A percentile compares a stretch with the other conserved stretches of the same genome.
Evolutionary conservation across 2,329 filamentous ascomycete genomes (phyloP).

Genomic region (Penicillium aurantiogriseum): DNA sequence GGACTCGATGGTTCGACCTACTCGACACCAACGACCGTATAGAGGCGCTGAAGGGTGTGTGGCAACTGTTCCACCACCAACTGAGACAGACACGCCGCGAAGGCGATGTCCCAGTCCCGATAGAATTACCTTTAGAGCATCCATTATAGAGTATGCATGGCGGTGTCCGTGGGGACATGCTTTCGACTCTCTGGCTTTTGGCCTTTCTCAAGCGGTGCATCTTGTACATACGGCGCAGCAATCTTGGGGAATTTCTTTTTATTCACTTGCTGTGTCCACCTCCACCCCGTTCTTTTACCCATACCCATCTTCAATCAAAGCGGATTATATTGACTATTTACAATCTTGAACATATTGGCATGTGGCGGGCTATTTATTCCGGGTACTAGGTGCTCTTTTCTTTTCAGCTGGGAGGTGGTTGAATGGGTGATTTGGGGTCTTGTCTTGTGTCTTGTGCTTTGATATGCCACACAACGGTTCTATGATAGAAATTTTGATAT

Average conservation of each 20-base stretch:
- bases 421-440: background rate
- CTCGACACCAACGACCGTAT: conserved; percentile 54
- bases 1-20: conserved; percentile 60
- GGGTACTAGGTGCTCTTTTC: background rate
- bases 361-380: background rate
- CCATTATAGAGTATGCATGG: background rate
- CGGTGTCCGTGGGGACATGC: background rate
- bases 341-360: background rate
- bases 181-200: background rate
- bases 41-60: conserved; percentile 57
- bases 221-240: conserved; percentile 16
- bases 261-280: background rate
- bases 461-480: background rate
- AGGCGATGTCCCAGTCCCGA: background rate
- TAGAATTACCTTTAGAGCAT: conserved; percentile 1
- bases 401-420: background rate
- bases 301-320: conserved; percentile 11
- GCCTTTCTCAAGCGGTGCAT: conserved; percentile 12
- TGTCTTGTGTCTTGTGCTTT: background rate
- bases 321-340: background rate
- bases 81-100: conserved; percentile 34
- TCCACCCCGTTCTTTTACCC: background rate
- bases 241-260: background rate
- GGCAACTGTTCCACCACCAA: conserved; percentile 58
- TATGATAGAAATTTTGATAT: background rate